A percentile compares a stretch with the other conserved stretches of the same genome.
Evolutionary conservation across 805 yeast genomes (phyloP).

Genomic region (Yarrowia yakushimensis): DNA sequence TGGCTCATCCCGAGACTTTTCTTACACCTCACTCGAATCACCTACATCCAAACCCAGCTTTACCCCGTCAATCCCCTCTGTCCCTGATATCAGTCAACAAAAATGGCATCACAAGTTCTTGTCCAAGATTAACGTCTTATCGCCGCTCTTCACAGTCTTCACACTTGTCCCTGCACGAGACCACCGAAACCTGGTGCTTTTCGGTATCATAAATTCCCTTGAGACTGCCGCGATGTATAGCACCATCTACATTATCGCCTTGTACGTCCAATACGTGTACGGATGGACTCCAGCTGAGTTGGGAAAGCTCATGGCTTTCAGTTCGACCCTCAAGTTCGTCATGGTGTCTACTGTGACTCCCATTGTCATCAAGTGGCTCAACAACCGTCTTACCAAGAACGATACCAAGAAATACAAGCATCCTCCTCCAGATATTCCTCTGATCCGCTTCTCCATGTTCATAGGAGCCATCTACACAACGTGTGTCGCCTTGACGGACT

Average conservation of each 20-base stretch:
- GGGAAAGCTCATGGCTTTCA: constrained; percentile 3
- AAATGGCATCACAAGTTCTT: neutral
- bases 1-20: neutral
- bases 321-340: constrained; percentile 2
- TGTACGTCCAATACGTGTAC: constrained; percentile 14
- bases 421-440: neutral
- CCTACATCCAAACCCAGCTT: neutral
- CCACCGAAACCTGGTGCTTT: neutral
- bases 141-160: neutral
- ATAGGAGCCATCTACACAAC: constrained; percentile 4
- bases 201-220: constrained; percentile 8
- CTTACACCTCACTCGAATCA: neutral
- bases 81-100: neutral
- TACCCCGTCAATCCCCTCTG: neutral
- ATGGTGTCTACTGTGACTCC: neutral
- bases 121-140: neutral
- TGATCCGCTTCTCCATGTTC: constrained; percentile 16
- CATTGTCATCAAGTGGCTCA: neutral
- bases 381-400: neutral
- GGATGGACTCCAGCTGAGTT: constrained; percentile 21
- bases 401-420: neutral
- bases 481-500: neutral
- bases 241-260: constrained; percentile 22
- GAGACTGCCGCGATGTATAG: constrained; percentile 4
- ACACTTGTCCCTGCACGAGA: neutral